Percentiles rank a stretch among this genome's conserved stretches.
These are phyloP conservation scores for Aspergillus jensenii DNA, from an alignment of 2,329 filamentous ascomycete species.

Conservation along the genomic window DNA sequence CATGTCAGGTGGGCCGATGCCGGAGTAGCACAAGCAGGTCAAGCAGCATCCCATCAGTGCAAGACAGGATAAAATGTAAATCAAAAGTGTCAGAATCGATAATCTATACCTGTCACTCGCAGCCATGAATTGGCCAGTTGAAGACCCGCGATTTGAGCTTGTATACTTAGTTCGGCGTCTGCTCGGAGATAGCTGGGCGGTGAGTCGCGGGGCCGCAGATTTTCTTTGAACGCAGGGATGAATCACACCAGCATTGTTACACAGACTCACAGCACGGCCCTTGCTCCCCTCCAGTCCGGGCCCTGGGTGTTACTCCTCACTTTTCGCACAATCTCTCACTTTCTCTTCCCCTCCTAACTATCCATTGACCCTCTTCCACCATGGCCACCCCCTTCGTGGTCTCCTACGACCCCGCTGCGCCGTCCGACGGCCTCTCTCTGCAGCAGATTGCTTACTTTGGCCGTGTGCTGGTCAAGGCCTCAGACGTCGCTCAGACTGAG, in stretches of 20 bases:
- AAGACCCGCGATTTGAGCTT: background rate
- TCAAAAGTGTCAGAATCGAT: no score
- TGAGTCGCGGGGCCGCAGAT: background rate
- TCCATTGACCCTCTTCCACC: constrained; percentile 9
- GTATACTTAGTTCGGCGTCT: background rate
- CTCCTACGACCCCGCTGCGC: constrained; percentile 41
- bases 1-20: no score
- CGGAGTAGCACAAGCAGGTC: no score
- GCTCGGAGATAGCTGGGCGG: background rate
- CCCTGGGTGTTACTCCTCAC: background rate
- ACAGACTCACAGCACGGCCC: background rate
- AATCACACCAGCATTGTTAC: background rate
- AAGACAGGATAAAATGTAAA: no score
- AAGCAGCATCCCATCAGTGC: background rate
- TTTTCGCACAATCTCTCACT: background rate
- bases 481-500: constrained; percentile 38
- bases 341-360: background rate
- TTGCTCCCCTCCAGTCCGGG: background rate
- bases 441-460: constrained; percentile 60
- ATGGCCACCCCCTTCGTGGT: constrained; percentile 47
- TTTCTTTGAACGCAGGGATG: background rate
- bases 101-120: background rate
- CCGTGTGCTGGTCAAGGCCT: constrained; percentile 56
- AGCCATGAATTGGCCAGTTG: background rate
- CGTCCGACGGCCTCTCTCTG: constrained; percentile 51